These are phyloP conservation scores for Pseudopithomyces maydicus DNA, from an alignment of 2,329 filamentous ascomycete species.

Conservation along the genomic window DNA sequence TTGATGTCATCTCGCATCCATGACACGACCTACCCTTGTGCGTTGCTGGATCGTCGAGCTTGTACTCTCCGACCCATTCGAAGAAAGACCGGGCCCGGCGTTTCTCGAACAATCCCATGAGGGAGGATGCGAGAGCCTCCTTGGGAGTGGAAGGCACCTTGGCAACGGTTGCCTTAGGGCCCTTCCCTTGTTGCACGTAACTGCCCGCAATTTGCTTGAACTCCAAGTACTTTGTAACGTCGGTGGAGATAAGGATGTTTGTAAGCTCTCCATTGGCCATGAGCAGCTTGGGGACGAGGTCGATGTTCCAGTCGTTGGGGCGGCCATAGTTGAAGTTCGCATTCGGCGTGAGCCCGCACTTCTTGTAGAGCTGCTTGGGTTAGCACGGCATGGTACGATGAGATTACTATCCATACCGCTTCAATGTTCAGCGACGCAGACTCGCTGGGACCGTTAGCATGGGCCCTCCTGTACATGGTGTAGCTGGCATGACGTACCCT, in stretches of 20 bases:
- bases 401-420: constrained; percentile 60
- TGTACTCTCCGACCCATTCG: constrained; percentile 90
- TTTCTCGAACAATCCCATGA: constrained; percentile 99
- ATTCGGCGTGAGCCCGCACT: constrained; percentile 83
- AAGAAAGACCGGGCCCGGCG: constrained; percentile 94
- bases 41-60: constrained; percentile 77
- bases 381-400: constrained; percentile 43
- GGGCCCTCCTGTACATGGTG: constrained; percentile 8
- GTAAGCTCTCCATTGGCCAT: constrained; percentile 99
- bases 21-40: constrained; percentile 75
- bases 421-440: constrained; percentile 97
- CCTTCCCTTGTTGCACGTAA: constrained; percentile 88
- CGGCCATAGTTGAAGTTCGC: constrained; percentile 98
- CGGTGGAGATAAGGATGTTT: constrained; percentile 97
- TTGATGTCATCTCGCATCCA: neutral
- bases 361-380: constrained; percentile 83
- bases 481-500: constrained; percentile 67
- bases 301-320: constrained; percentile 98
- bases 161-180: constrained; percentile 85
- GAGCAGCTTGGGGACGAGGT: constrained; percentile 95
- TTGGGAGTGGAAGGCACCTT: constrained; percentile 94
- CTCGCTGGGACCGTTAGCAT: constrained; percentile 64
- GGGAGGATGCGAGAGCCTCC: constrained; percentile 84
- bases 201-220: constrained; percentile 80
- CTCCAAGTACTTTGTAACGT: constrained; percentile 62